Base-by-base conservation (phyloP, 2,329 filamentous ascomycete species). In the Metarhizium album region DNA sequence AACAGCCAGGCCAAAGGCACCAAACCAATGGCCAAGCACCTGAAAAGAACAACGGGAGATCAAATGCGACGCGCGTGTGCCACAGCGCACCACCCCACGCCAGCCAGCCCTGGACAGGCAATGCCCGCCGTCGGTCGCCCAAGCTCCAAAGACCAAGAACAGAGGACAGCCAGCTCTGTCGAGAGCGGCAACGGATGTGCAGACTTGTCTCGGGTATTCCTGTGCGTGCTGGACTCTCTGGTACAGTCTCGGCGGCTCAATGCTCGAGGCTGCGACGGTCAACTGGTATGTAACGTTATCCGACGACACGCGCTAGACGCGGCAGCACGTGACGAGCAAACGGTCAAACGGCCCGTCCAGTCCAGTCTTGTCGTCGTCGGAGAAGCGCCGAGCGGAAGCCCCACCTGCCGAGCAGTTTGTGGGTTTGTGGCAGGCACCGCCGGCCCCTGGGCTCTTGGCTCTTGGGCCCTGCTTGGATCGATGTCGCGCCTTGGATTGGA, bases 331-430 rank as follows among this genome's bases (percentile, higher is more conserved):
- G 35, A 37, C 35, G 35, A 37, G n/a, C n/a, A n/a, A 16, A 14
- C n/a, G 8, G 13, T 37, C n/a, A 14, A 18, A 37, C 35, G 35
- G 1, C 14, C 16, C 16, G n/a, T n/a, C n/a, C n/a, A n/a, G n/a
- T n/a, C n/a, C n/a, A n/a, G n/a, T n/a, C n/a, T n/a, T n/a, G n/a
- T n/a, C n/a, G n/a, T n/a, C n/a, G n/a, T n/a, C 22, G 29, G 49
- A 43, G 40, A 42, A 45, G 24, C 23, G 16, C 46, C 50, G 46
- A 46, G 7, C 48, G 46, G 50, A 43, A 33, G 46, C 46, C 42
- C 50, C 50, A 52, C 46, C 42, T 33, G 18, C 50, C 46, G 42
- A 48, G 40, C 27, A 29, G 27, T n/a, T n/a, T n/a, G n/a, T n/a
- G n/a, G n/a, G n/a, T n/a, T n/a, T n/a, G n/a, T n/a, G n/a, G n/a